Evolutionary conservation across 1,284 basidiomycete genomes (phyloP).

Genomic region (Rhodotorula sp.): DNA sequence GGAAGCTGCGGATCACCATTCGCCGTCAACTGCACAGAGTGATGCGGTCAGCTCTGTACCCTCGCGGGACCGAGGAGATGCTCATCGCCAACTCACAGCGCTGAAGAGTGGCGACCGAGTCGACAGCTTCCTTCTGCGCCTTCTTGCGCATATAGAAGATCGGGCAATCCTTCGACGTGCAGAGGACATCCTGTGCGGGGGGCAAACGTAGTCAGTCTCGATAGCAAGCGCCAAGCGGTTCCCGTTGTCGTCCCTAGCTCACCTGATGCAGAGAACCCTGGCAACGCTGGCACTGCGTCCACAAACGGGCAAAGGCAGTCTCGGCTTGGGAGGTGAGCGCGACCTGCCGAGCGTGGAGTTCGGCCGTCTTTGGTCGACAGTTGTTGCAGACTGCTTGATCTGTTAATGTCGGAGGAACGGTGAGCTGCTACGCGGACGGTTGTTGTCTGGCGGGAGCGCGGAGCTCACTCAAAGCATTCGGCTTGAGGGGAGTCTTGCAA

Average conservation of each 20-base stretch:
- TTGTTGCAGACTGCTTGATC: slow-evolving; percentile 91
- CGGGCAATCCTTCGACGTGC: slow-evolving; percentile 94
- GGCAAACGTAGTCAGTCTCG: neutral
- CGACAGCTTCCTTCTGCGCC: slow-evolving; percentile 91
- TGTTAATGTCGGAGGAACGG: slow-evolving; percentile 46
- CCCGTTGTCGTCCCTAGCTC: neutral
- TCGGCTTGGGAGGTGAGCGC: slow-evolving; percentile 71
- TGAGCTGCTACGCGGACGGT: neutral
- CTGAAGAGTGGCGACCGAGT: slow-evolving; percentile 70
- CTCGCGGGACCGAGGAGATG: neutral
- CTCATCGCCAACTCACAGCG: slow-evolving; percentile 62
- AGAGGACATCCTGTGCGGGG: slow-evolving; percentile 78
- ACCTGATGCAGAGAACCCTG: slow-evolving; percentile 94
- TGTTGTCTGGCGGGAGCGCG: no score
- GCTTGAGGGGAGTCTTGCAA: slow-evolving; percentile 75
- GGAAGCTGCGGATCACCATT: slow-evolving; percentile 15
- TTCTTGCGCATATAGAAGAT: slow-evolving; percentile 98
- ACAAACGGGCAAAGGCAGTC: slow-evolving; percentile 84
- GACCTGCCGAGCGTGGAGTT: slow-evolving; percentile 86
- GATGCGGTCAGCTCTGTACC: neutral
- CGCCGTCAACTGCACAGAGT: slow-evolving; percentile 27
- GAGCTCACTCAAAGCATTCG: slow-evolving; percentile 28
- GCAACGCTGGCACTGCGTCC: slow-evolving; percentile 96
- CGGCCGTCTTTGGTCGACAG: slow-evolving; percentile 75
- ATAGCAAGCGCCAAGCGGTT: neutral